Base-by-base conservation (phyloP, 805 yeast species). In the Metschnikowia peoriensis region DNA sequence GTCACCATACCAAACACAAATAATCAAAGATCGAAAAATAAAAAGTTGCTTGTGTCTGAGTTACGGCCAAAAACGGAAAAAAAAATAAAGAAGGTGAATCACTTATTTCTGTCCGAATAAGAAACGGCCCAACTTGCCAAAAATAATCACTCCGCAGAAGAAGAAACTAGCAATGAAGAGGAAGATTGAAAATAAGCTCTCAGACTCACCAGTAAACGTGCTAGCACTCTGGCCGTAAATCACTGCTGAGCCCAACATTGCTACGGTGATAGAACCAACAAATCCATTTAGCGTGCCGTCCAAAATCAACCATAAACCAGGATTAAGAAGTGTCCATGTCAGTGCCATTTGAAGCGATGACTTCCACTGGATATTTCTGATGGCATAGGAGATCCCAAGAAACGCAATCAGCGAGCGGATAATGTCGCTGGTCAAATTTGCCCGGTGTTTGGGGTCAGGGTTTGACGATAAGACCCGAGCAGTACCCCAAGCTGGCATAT, bases 341-440 rank as follows among this genome's bases (percentile, higher is more conserved):
- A 80, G 68, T 4, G 86, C 77, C 11, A 87, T 85, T 61, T 88
- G 91, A 41, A 83, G 68, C 16, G 84, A 77, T 0, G 86, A 79
- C 46, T 77, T 69, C 93, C 93, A 87, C 60, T 84, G 86, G 38
- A 85, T 73, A 57, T 81, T 83, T 59, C 88, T 77, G 35, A 88
- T 77, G 27, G 89, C 90, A 61, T 83, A 87, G 5, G 84, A 77
- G 37, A 88, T 79, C 2, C 96, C 96, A 41, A 87, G 69, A 60
- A 86, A 78, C 2, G 89, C 86, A 51, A 86, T 80, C 44, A 75
- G 67, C 17, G 83, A 68, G 35, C 80, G 61, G 17, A 75, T 49
- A 10, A 69, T 61, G 55, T 75, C 79, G 57, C 68, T 73, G 46
- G 68, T 53, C 44, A 73, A 55, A 49, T 66, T 70, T 29, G 68